Evolutionary conservation across 73 alveolate genomes (phyloP).

Genomic region (Paramecium octaurelia): DNA sequence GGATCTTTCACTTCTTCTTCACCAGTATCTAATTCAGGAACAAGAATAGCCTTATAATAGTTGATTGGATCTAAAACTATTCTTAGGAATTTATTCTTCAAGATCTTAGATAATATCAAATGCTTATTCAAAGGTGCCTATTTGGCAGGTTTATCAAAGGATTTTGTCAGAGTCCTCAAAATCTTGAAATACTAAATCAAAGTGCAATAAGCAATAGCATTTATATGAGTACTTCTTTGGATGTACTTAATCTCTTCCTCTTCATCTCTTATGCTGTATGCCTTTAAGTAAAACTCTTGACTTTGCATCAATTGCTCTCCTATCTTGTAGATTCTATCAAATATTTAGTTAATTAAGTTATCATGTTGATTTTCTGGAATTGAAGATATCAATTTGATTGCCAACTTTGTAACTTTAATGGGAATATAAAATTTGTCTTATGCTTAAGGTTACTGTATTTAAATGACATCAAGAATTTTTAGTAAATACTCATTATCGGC

Average conservation of each 20-base stretch:
- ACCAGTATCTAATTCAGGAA: background rate
- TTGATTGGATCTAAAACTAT: constrained; percentile 37
- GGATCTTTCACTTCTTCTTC: background rate
- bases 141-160: constrained; percentile 8
- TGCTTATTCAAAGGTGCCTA: constrained; percentile 38
- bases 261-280: background rate
- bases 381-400: background rate
- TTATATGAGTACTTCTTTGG: background rate
- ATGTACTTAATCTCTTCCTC: background rate
- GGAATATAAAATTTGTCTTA: background rate
- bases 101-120: background rate
- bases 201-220: background rate
- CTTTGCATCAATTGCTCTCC: background rate
- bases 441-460: background rate
- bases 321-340: background rate
- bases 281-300: background rate
- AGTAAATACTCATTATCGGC: background rate
- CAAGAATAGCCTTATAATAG: background rate
- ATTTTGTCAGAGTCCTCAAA: constrained; percentile 6
- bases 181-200: constrained; percentile 51
- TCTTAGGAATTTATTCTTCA: background rate
- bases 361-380: background rate
- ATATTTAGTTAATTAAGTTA: background rate
- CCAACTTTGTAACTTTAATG: background rate
- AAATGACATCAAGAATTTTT: background rate